A percentile compares a stretch with the other conserved stretches of the same genome.
phyloP scores from a whole-genome alignment of 1,139 yeast species.

The Geotrichum bryndzae region DNA sequence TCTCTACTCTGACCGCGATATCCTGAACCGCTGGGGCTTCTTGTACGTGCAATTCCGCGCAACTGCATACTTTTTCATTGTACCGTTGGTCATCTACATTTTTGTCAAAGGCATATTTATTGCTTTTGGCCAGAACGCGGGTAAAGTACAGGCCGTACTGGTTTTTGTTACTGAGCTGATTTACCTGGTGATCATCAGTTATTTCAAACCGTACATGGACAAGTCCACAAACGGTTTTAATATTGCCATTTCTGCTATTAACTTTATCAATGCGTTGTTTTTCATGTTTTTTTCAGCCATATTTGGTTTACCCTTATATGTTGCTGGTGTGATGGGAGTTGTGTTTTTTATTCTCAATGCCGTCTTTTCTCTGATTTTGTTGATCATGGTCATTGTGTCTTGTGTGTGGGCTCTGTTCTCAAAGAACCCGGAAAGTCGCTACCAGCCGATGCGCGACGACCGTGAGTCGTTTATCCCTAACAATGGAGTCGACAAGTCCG shows the following conservation, averaged over 20 bases:
- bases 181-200: slow-evolving; percentile 58
- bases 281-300: slow-evolving; percentile 83
- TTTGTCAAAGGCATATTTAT: slow-evolving; percentile 75
- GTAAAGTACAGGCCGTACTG: slow-evolving; percentile 74
- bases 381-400: slow-evolving; percentile 79
- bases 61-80: slow-evolving; percentile 75
- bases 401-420: slow-evolving; percentile 78
- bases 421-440: slow-evolving; percentile 91
- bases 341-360: slow-evolving; percentile 91
- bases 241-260: slow-evolving; percentile 74
- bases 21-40: slow-evolving; percentile 86
- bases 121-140: slow-evolving; percentile 75
- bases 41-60: slow-evolving; percentile 89
- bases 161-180: slow-evolving; percentile 68
- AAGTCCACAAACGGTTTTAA: slow-evolving; percentile 88
- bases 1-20: slow-evolving; percentile 73
- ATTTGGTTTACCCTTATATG: slow-evolving; percentile 78
- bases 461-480: slow-evolving; percentile 80
- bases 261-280: slow-evolving; percentile 74
- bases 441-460: slow-evolving; percentile 96
- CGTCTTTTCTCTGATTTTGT: slow-evolving; percentile 71
- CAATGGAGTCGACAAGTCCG: slow-evolving; percentile 42
- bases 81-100: slow-evolving; percentile 57
- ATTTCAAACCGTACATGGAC: slow-evolving; percentile 86
- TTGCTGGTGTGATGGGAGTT: slow-evolving; percentile 85